Conservation (phyloP, 2,329 filamentous ascomycete genomes). For the Aureobasidium sp. region DNA sequence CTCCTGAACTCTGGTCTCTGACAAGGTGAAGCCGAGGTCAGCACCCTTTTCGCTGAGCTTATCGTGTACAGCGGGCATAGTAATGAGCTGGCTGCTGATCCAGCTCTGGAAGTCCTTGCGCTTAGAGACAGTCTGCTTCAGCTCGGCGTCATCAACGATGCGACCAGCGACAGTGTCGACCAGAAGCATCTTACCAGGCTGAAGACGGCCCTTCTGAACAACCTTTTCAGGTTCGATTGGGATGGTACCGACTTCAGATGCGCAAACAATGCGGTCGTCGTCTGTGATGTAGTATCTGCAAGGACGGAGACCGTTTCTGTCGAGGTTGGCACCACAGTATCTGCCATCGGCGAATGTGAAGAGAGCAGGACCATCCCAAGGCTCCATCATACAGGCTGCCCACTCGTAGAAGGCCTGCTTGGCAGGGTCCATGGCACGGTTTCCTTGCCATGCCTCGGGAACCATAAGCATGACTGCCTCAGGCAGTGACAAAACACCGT, state of each 20-base stretch:
- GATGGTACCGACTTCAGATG: conserved; percentile 92
- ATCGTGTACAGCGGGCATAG: conserved; percentile 66
- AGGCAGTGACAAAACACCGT: conserved; percentile 87
- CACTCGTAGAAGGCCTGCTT: conserved; percentile 98
- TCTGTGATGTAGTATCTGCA: conserved; percentile 97
- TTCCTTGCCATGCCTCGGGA: conserved; percentile 95
- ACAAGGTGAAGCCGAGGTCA: conserved; percentile 60
- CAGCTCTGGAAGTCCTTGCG: conserved; percentile 82
- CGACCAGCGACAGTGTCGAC: conserved; percentile 87
- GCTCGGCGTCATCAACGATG: conserved; percentile 87
- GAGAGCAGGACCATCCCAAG: conserved; percentile 92
- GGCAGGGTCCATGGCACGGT: conserved; percentile 81
- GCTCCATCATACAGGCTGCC: conserved; percentile 98
- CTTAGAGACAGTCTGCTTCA: conserved; percentile 81
- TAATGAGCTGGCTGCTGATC: conserved; percentile 80
- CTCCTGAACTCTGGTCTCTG: conserved; percentile 67
- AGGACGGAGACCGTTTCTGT: conserved; percentile 88
- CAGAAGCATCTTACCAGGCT: conserved; percentile 91
- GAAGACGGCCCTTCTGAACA: conserved; percentile 85
- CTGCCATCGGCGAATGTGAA: conserved; percentile 96
- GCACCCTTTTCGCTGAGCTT: conserved; percentile 50
- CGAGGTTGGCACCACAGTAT: conserved; percentile 93
- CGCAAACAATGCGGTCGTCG: conserved; percentile 94
- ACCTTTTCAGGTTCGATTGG: conserved; percentile 82
- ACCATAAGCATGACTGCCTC: conserved; percentile 99